Evolutionary conservation across 176 grass and related monocot genomes (phyloP).

Genomic region (Zoysia japonica): DNA sequence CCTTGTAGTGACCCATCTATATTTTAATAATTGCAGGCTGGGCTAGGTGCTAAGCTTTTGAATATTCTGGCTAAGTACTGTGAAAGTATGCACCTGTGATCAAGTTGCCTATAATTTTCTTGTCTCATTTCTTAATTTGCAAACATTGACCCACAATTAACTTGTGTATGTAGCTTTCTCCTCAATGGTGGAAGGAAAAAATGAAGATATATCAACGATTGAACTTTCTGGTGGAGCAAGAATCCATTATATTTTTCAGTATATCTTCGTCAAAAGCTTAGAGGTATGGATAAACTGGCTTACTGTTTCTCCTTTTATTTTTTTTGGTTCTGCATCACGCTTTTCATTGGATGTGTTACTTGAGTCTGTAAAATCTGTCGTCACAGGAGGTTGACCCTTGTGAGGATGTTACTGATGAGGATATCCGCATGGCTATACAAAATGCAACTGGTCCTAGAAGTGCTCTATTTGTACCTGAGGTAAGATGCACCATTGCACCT

Average conservation of each 20-base stretch:
- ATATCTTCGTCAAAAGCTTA: slow-evolving; percentile 95
- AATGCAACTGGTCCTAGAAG: slow-evolving; percentile 95
- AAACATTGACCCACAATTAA: neutral
- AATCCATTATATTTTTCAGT: slow-evolving; percentile 98
- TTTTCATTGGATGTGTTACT: slow-evolving; percentile 8
- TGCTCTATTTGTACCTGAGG: slow-evolving; percentile 96
- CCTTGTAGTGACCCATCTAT: slow-evolving; percentile 27
- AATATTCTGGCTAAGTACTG: slow-evolving; percentile 98
- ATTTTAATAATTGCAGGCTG: slow-evolving; percentile 56
- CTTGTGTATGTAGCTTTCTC: slow-evolving; percentile 74
- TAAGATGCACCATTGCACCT: slow-evolving; percentile 28
- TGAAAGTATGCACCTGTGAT: slow-evolving; percentile 54
- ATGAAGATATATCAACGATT: slow-evolving; percentile 80
- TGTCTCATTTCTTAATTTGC: slow-evolving; percentile 21
- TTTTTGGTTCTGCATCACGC: neutral
- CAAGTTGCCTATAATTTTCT: slow-evolving; percentile 9
- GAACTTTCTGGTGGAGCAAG: slow-evolving; percentile 98
- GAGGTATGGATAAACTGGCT: slow-evolving; percentile 59
- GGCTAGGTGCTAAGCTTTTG: slow-evolving; percentile 84
- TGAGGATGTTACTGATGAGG: slow-evolving; percentile 94
- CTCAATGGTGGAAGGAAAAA: slow-evolving; percentile 95
- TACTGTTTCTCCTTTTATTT: neutral
- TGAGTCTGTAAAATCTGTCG: slow-evolving; percentile 3
- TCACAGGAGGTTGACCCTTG: slow-evolving; percentile 94
- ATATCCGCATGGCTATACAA: slow-evolving; percentile 97